phyloP scores from a whole-genome alignment of 345 rosid genomes.

The Eucalyptus fibrosa region DNA sequence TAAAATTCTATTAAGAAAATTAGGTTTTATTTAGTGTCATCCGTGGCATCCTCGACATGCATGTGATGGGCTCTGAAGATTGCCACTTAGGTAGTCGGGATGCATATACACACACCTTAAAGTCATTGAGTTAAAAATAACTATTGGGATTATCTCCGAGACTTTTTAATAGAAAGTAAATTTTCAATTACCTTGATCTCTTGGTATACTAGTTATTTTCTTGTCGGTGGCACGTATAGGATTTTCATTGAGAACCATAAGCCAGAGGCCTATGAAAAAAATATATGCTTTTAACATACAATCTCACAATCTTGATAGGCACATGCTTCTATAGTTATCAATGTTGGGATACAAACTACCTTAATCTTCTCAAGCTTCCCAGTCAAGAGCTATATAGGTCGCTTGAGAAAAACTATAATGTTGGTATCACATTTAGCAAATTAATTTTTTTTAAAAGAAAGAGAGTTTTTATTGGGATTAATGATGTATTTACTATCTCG shows the following conservation, averaged over 20 bases:
- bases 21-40: background rate
- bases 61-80: background rate
- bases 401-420: background rate
- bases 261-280: background rate
- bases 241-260: background rate
- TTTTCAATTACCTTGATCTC: background rate
- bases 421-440: background rate
- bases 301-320: background rate
- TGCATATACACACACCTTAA: background rate
- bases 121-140: background rate
- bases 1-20: background rate
- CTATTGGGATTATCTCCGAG: fast-evolving
- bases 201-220: fast-evolving
- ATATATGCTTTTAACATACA: background rate
- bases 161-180: background rate
- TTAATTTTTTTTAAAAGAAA: no score
- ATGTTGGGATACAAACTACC: background rate
- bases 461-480: background rate
- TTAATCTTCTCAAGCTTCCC: background rate
- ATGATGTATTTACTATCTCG: background rate
- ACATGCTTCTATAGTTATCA: background rate
- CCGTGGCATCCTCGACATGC: background rate
- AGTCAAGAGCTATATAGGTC: background rate
- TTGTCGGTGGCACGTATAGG: fast-evolving
- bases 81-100: background rate